Evolutionary conservation across 23 red algal species (phyloP).

Genomic region (Gracilaria caudata): DNA sequence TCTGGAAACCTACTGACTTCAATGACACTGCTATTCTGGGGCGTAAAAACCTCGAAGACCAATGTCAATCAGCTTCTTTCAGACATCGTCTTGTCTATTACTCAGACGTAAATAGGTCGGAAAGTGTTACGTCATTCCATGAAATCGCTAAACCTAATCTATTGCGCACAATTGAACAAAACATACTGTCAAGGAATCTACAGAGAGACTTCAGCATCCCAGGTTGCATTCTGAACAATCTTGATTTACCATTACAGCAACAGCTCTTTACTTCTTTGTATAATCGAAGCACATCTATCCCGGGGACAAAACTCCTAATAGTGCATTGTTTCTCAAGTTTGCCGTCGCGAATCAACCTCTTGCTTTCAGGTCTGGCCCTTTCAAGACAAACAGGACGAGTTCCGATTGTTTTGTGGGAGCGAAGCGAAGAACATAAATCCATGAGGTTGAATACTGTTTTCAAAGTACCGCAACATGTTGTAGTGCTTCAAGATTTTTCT

Average conservation of each 20-base stretch:
- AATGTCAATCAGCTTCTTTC: constrained; percentile 17
- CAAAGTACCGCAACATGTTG: background rate
- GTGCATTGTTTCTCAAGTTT: constrained; percentile 25
- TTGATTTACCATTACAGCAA: background rate
- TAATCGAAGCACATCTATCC: background rate
- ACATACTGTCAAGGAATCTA: constrained; percentile 6
- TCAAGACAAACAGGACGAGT: constrained; percentile 48
- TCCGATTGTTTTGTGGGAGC: constrained; percentile 68
- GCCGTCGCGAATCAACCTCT: constrained; percentile 8
- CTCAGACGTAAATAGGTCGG: background rate
- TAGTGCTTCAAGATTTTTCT: background rate
- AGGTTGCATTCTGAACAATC: background rate
- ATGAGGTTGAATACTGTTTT: background rate
- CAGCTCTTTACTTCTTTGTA: background rate
- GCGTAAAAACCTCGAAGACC: constrained; percentile 13
- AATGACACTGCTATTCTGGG: constrained; percentile 30
- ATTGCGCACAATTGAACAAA: background rate
- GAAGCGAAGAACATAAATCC: background rate
- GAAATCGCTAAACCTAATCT: background rate
- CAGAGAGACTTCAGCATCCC: constrained; percentile 24
- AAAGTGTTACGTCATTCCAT: constrained; percentile 5
- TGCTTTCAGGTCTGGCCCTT: constrained; percentile 44
- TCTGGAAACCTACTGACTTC: constrained; percentile 15
- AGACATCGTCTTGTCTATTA: constrained; percentile 20
- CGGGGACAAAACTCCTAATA: background rate